Conservation (phyloP, 208 protist genomes). For the Wallacemonas sp. region DNA sequence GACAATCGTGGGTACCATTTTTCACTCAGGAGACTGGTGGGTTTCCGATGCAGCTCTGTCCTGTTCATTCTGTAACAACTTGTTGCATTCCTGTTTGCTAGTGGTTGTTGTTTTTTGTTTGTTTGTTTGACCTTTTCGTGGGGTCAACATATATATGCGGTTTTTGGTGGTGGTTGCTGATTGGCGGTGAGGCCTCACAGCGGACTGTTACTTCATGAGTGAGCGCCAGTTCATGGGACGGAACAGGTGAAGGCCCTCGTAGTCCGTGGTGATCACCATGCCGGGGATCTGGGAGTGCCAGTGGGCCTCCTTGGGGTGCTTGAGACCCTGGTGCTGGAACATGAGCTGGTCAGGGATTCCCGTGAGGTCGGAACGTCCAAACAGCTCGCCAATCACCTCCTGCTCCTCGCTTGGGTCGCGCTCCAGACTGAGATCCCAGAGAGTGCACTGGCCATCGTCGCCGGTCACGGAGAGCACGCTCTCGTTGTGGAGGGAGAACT, state of each 20-base stretch:
- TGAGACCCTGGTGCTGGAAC: slow-evolving; percentile 97
- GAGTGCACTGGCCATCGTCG: slow-evolving; percentile 94
- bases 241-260: slow-evolving; percentile 97
- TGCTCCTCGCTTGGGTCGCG: slow-evolving; percentile 93
- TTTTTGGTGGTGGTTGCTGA: no score
- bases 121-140: no score
- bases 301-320: slow-evolving; percentile 97
- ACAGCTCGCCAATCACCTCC: slow-evolving; percentile 78
- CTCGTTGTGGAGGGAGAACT: slow-evolving; percentile 97
- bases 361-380: slow-evolving; percentile 75
- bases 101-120: no score
- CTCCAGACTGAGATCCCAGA: slow-evolving; percentile 99
- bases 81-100: no score
- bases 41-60: no score
- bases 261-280: slow-evolving; percentile 95
- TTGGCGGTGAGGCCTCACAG: no score
- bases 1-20: no score
- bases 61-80: no score
- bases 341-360: slow-evolving; percentile 95
- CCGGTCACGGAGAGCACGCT: slow-evolving; percentile 94
- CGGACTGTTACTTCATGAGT: slow-evolving; percentile 75
- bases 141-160: no score
- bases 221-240: slow-evolving; percentile 95
- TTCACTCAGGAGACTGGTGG: no score
- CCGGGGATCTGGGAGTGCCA: slow-evolving; percentile 98